Evolutionary conservation across 805 yeast species (phyloP).

Genomic region (Danielia reshetovae): DNA sequence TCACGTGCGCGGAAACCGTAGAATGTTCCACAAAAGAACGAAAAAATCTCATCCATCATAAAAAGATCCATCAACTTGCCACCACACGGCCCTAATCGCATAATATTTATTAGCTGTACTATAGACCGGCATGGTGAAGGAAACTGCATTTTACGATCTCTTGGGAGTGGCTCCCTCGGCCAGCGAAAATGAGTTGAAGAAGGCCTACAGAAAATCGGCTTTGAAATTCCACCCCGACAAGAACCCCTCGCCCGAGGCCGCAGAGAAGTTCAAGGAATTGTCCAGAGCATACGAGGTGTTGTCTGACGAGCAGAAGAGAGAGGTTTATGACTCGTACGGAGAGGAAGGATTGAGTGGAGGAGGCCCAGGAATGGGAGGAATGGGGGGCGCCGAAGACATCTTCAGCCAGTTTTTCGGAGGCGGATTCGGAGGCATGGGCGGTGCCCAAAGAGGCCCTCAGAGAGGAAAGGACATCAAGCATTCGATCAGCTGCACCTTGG

Average conservation of each 20-base stretch:
- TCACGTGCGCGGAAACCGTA: slow-evolving; percentile 20
- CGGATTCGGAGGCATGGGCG: slow-evolving; percentile 53
- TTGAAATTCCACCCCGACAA: slow-evolving; percentile 82
- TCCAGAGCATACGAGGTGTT: slow-evolving; percentile 86
- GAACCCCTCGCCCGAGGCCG: slow-evolving; percentile 67
- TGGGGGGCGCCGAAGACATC: slow-evolving; percentile 64
- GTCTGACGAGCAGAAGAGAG: slow-evolving; percentile 84
- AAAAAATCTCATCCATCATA: slow-evolving; percentile 16
- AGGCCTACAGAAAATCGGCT: slow-evolving; percentile 79
- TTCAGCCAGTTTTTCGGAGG: slow-evolving; percentile 80
- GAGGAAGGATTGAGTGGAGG: slow-evolving; percentile 75
- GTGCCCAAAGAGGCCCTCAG: slow-evolving; percentile 77
- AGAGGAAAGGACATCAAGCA: slow-evolving; percentile 91
- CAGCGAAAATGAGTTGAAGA: slow-evolving; percentile 66
- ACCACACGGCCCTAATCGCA: slow-evolving; percentile 2
- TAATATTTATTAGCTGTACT: background rate
- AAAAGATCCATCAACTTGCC: too few relatives aligned
- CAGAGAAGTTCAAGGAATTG: slow-evolving; percentile 91
- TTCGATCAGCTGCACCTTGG: slow-evolving; percentile 77
- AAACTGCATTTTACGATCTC: slow-evolving; percentile 70
- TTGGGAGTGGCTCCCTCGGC: slow-evolving; percentile 72
- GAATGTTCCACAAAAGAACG: slow-evolving; percentile 17
- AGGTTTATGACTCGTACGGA: slow-evolving; percentile 84
- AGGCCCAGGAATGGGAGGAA: slow-evolving; percentile 47
- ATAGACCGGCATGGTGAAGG: slow-evolving; percentile 70